phyloP scores from a whole-genome alignment of 176 grass and related monocot species.

The Musa troglodytarum region DNA sequence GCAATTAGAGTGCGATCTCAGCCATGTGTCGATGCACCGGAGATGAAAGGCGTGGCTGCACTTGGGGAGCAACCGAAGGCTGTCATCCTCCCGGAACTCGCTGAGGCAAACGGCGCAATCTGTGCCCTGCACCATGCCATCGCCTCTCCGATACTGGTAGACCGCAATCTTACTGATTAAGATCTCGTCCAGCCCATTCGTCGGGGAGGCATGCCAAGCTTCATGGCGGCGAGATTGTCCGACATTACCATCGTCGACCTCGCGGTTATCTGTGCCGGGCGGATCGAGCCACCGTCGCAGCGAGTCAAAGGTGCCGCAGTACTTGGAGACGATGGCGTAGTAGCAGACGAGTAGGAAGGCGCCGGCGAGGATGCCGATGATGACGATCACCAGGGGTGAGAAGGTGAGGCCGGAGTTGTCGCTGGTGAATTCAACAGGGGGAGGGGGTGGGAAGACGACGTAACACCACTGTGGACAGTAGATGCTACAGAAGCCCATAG shows the following conservation, averaged over 20 bases:
- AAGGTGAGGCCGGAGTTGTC: background rate
- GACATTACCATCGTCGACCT: background rate
- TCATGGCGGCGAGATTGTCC: background rate
- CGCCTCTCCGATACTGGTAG: background rate
- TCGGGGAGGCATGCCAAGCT: background rate
- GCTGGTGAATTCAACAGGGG: background rate
- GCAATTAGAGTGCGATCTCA: conserved; percentile 5
- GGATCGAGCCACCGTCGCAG: background rate
- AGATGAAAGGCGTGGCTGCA: conserved; percentile 87
- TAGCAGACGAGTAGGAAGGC: conserved; percentile 12
- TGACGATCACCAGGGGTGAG: background rate
- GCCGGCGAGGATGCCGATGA: background rate
- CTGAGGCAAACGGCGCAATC: conserved; percentile 36
- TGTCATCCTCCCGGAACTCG: conserved; percentile 69
- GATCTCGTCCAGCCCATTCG: background rate
- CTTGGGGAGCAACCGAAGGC: conserved; percentile 52
- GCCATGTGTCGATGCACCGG: conserved; percentile 43
- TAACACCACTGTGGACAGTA: conserved; percentile 5
- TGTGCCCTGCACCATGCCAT: background rate
- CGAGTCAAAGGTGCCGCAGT: conserved; percentile 5
- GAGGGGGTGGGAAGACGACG: background rate
- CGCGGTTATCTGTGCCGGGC: background rate
- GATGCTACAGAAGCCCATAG: conserved; percentile 8
- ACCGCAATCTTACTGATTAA: background rate
- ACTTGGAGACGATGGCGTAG: conserved; percentile 12